A percentile compares a stretch with the other conserved stretches of the same genome.
These are phyloP conservation scores for Rhinocladiella similis DNA, from an alignment of 2,329 filamentous ascomycete species.

Conservation along the genomic window DNA sequence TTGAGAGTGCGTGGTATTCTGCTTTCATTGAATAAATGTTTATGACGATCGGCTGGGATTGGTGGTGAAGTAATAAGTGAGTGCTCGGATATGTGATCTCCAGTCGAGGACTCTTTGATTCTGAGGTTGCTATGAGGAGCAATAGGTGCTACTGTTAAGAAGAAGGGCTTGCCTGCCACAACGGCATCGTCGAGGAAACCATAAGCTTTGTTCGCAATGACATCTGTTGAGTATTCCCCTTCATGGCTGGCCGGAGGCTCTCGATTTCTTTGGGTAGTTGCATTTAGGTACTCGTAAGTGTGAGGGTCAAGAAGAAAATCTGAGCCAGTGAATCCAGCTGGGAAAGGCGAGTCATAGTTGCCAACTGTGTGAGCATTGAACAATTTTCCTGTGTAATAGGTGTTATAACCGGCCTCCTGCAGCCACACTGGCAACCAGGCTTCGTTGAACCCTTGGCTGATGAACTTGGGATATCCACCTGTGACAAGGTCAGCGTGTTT, in stretches of 20 bases:
- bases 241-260: conserved; percentile 57
- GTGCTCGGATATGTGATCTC: conserved; percentile 44
- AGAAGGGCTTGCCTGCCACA: conserved; percentile 58
- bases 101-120: conserved; percentile 41
- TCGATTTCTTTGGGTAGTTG: conserved; percentile 62
- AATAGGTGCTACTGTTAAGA: conserved; percentile 65
- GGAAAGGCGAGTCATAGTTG: conserved; percentile 48
- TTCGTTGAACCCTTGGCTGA: conserved; percentile 51
- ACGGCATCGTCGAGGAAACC: conserved; percentile 64
- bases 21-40: conserved; percentile 60
- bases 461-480: conserved; percentile 52
- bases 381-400: conserved; percentile 57
- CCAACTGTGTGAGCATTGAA: conserved; percentile 52
- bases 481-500: neutral
- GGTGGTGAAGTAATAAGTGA: too few relatives aligned
- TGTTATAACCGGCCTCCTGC: conserved; percentile 53
- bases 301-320: conserved; percentile 46
- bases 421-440: conserved; percentile 55
- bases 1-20: conserved; percentile 62
- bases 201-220: conserved; percentile 60
- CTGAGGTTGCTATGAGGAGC: conserved; percentile 64
- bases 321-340: conserved; percentile 40
- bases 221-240: conserved; percentile 58
- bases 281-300: conserved; percentile 68
- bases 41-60: conserved; percentile 45